Evolutionary conservation across 176 grass and related monocot species (phyloP), one percentile per base, ranked within the genome.

Genomic region (Oryza australiensis): DNA sequence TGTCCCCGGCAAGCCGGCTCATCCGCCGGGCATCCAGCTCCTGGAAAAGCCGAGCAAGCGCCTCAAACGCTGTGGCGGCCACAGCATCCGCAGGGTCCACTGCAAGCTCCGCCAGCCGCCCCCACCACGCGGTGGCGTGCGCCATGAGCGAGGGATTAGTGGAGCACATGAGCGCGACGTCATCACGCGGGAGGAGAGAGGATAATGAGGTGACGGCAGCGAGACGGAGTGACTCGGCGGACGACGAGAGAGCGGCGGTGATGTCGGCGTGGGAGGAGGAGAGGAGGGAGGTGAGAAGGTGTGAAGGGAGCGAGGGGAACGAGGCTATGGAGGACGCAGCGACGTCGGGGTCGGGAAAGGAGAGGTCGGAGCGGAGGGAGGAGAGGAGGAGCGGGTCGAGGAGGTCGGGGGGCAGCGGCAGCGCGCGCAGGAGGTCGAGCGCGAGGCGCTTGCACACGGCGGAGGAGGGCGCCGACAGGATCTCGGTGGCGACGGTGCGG

Each of bases 381-480:
- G 92, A 86, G 71, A 94, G 82, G 34, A 92, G 87, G 34, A 95
- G 86, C 26, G 89, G 85, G 92, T 91, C 92, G 74, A 90, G 90
- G 73, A 94, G 87, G 82, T 94, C 89, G 9, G 92, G 92, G 26
- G 87, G 35, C 22, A 91, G 87, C 43, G 87, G 89, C 5, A 91
- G 90, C 72, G 87, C 88, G 45, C 93, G 92, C 82, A 95, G 91
- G 79, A 98, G 96, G 65, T 98, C 89, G 59, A 95, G 94, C 53
- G 93, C 91, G 26, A 98, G 93, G 87, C 94, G 90, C 85, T 98
- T 98, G 71, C 88, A 98, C 5, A 98, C 87, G 46, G 93, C 96
- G 33, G 96, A 93, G 48, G 96, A 80, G 2, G 96, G 96, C 33
- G 87, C 86, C 0, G 89, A 74, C 5, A 98, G 73, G 89, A 98